phyloP scores from a whole-genome alignment of 192 early-diverging fungal species.

The Coemansia pectinata region DNA sequence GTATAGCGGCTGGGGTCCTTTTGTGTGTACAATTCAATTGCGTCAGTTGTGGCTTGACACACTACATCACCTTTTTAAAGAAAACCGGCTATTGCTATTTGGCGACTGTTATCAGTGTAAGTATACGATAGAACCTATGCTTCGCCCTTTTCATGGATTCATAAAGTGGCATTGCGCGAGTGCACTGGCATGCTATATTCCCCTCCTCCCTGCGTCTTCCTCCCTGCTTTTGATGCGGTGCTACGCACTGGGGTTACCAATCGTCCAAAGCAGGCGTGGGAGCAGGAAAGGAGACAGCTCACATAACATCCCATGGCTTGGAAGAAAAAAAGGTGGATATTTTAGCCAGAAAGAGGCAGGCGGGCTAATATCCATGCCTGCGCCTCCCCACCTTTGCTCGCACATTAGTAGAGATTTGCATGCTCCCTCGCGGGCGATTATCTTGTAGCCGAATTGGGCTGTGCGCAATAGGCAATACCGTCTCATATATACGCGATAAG shows the following conservation, averaged over 20 bases:
- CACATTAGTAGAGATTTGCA: background rate
- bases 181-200: background rate
- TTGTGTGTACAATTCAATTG: background rate
- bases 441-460: slow-evolving; percentile 9
- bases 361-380: slow-evolving; percentile 3
- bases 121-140: background rate
- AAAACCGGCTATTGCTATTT: background rate
- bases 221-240: background rate
- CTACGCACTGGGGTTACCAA: background rate
- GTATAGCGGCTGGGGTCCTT: background rate
- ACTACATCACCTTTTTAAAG: background rate
- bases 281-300: background rate
- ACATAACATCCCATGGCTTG: background rate
- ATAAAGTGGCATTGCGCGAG: background rate
- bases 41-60: slow-evolving; percentile 2
- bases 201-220: background rate
- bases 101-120: background rate
- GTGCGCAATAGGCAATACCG: background rate
- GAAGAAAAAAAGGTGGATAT: background rate
- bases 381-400: background rate
- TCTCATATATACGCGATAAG: background rate
- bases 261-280: slow-evolving; percentile 1
- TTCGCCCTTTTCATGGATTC: background rate
- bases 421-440: background rate
- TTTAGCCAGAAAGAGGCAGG: background rate